These are phyloP conservation scores for Paxillus rubicundulus DNA, from an alignment of 768 basidiomycete genomes.

Conservation along the genomic window DNA sequence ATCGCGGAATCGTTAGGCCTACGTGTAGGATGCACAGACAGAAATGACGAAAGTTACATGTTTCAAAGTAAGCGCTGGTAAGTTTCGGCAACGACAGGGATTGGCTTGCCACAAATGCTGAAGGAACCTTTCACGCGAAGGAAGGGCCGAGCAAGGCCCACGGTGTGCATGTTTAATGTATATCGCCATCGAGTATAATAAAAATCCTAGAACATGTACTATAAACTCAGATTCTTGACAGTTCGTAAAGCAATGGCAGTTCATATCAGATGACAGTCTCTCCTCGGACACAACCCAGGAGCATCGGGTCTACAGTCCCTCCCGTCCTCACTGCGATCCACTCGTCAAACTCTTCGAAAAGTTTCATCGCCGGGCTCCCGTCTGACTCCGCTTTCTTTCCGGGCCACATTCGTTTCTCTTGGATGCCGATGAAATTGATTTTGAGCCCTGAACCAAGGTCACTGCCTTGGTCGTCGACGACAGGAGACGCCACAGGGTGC, in stretches of 20 bases:
- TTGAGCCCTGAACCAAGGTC: constrained; percentile 31
- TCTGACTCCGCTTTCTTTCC: constrained; percentile 52
- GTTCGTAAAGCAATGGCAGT: not conserved
- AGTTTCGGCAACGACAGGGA: no score
- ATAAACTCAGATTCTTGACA: no score
- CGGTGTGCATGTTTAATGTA: no score
- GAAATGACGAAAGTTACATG: no score
- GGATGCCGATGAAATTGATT: constrained; percentile 79
- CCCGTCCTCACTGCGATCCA: constrained; percentile 68
- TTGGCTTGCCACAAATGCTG: no score
- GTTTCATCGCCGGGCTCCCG: constrained; percentile 58
- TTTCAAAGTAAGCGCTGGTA: no score
- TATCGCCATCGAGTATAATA: no score
- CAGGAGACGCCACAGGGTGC: constrained; percentile 30
- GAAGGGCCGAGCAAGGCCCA: no score
- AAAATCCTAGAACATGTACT: no score
- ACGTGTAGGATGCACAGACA: no score
- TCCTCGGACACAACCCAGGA: constrained; percentile 73
- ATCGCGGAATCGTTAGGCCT: no score
- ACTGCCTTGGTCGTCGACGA: not conserved
- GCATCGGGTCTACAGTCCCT: constrained; percentile 63
- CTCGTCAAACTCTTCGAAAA: constrained; percentile 72
- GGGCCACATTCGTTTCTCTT: constrained; percentile 85
- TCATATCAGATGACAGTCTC: constrained; percentile 39
- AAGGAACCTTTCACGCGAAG: no score